Conservation (phyloP, 2,329 filamentous ascomycete species). For the Trichoderma citrinoviride region DNA sequence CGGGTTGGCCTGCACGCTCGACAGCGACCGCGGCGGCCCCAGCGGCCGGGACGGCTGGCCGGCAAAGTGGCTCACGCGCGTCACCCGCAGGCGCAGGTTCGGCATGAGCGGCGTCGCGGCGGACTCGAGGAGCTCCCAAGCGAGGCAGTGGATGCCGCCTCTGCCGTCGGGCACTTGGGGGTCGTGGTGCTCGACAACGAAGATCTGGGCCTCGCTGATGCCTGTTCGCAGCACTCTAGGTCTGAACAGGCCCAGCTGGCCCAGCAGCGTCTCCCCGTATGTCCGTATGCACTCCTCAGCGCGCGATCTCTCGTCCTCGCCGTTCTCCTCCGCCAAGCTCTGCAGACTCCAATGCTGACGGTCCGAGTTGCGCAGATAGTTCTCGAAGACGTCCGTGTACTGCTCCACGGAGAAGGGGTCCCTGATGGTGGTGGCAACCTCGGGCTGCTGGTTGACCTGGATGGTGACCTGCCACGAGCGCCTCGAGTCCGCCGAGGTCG, state of each 20-base stretch:
- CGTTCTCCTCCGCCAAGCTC: conserved; percentile 21
- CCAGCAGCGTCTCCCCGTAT: conserved; percentile 27
- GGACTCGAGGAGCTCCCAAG: conserved; percentile 32
- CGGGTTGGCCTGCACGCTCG: conserved; percentile 25
- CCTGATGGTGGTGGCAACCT: conserved; percentile 22
- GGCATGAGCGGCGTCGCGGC: conserved; percentile 23
- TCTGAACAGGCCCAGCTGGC: conserved; percentile 24
- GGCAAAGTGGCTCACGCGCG: conserved; percentile 29
- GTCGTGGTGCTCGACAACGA: conserved; percentile 30
- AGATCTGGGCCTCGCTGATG: conserved; percentile 26
- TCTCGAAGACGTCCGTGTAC: conserved; percentile 30
- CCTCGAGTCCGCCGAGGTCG: conserved; percentile 11
- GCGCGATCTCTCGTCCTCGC: conserved; percentile 19
- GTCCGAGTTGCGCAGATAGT: conserved; percentile 30
- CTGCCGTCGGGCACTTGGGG: not conserved
- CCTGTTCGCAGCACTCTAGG: conserved; percentile 20
- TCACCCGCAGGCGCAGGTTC: conserved; percentile 28
- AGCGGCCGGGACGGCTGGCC: conserved; percentile 14
- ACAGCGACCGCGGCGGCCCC: conserved; percentile 22
- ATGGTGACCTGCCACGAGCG: conserved; percentile 29
- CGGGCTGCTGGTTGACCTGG: conserved; percentile 24
- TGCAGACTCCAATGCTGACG: conserved; percentile 26
- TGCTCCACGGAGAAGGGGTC: conserved; percentile 30
- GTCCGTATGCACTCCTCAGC: conserved; percentile 26
- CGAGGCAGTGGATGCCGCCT: conserved; percentile 30